Evolutionary conservation across 164 flowering plant species (phyloP).

Genomic region (Cinnamomum chago): DNA sequence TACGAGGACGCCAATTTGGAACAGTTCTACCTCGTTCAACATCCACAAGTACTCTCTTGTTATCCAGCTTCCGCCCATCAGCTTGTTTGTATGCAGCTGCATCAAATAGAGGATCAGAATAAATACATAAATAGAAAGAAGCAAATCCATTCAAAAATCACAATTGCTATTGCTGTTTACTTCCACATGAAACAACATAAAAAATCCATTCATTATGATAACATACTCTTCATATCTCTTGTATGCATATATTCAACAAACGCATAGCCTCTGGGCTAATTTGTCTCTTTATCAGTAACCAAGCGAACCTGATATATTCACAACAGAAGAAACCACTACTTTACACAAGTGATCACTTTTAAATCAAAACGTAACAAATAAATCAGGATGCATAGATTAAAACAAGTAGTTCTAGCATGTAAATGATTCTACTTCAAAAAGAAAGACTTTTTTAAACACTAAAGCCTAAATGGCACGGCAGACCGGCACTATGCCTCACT

Average conservation of each 20-base stretch:
- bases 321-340: slow-evolving; percentile 3
- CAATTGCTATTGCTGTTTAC: not conserved
- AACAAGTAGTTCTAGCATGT: slow-evolving; percentile 5
- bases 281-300: slow-evolving; percentile 61
- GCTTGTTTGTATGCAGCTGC: slow-evolving; percentile 99
- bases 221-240: slow-evolving; percentile 93
- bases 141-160: slow-evolving; percentile 1
- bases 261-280: slow-evolving; percentile 94
- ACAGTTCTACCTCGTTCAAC: slow-evolving; percentile 99
- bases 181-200: not conserved
- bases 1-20: slow-evolving; percentile 99
- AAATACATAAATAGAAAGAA: not conserved
- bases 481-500: slow-evolving; percentile 90
- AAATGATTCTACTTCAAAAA: not conserved
- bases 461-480: slow-evolving; percentile 92
- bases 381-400: not conserved
- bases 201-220: not conserved
- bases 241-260: slow-evolving; percentile 93
- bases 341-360: not conserved
- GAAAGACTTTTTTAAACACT: slow-evolving; percentile 5
- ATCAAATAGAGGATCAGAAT: slow-evolving; percentile 8
- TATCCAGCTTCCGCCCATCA: slow-evolving; percentile 96
- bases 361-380: not conserved
- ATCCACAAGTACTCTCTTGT: slow-evolving; percentile 92
- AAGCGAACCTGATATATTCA: slow-evolving; percentile 67